These are phyloP conservation scores for Prototheca cutis DNA, from an alignment of 163 green algal species.

Conservation along the genomic window DNA sequence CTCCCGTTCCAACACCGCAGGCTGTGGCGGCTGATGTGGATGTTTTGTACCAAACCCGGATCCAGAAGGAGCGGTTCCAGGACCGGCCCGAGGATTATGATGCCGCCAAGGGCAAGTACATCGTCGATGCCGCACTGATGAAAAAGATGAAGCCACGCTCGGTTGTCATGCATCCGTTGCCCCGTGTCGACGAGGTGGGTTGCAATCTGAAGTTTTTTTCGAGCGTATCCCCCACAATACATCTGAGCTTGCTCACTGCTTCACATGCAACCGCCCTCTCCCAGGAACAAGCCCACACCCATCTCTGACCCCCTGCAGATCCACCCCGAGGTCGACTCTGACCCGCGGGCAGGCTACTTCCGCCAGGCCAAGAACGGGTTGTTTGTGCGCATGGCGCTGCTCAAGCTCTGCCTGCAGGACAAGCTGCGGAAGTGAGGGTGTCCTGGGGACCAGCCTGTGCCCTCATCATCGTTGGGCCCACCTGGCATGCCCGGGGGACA, in stretches of 20 bases:
- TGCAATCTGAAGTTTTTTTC: too few relatives aligned
- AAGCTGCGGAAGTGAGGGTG: too few relatives aligned
- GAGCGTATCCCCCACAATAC: too few relatives aligned
- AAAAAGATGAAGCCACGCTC: constrained; percentile 57
- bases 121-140: constrained; percentile 84
- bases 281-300: neutral
- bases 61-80: constrained; percentile 96
- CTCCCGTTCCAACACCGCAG: too few relatives aligned
- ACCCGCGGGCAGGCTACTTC: constrained; percentile 96
- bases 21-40: constrained; percentile 52
- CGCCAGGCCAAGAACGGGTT: constrained; percentile 94
- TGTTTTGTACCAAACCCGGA: constrained; percentile 92
- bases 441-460: too few relatives aligned
- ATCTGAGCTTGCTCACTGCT: too few relatives aligned
- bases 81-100: constrained; percentile 71
- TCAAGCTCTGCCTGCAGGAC: constrained; percentile 55
- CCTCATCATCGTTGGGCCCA: too few relatives aligned
- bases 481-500: too few relatives aligned
- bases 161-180: constrained; percentile 95
- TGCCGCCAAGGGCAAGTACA: constrained; percentile 80
- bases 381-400: constrained; percentile 93
- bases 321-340: constrained; percentile 72
- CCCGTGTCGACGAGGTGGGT: constrained; percentile 88
- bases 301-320: constrained; percentile 72
- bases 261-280: too few relatives aligned